Percentiles rank a stretch among this genome's conserved stretches.
Evolutionary conservation across 2,329 filamentous ascomycete genomes (phyloP).

Genomic region (Saccharata proteae): DNA sequence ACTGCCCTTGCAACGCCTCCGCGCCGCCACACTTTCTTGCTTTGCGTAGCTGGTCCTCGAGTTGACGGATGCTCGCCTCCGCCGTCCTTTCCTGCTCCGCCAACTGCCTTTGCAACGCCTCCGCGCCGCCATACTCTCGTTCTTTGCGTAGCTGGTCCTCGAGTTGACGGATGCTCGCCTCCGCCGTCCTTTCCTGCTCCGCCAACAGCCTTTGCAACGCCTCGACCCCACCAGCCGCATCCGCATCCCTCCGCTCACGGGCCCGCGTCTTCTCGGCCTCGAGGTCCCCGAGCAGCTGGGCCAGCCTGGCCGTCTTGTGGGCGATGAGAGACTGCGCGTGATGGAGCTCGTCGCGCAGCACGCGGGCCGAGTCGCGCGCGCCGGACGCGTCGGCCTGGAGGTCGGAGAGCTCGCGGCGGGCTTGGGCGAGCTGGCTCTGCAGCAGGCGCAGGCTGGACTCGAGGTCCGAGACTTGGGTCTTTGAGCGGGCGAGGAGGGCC

Average conservation of each 20-base stretch:
- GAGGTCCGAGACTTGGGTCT: conserved; percentile 2
- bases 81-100: too few relatives aligned
- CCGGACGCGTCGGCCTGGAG: not conserved
- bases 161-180: too few relatives aligned
- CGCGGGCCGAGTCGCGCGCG: conserved; percentile 2
- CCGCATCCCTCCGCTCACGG: conserved; percentile 1
- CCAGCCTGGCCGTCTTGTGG: not conserved
- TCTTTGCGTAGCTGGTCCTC: too few relatives aligned
- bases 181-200: too few relatives aligned
- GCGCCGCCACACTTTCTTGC: too few relatives aligned
- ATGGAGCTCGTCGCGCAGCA: conserved; percentile 3
- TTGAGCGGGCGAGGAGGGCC: conserved; percentile 4
- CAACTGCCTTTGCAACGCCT: too few relatives aligned
- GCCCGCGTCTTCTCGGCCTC: not conserved
- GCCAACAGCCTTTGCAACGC: too few relatives aligned
- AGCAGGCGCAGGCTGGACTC: conserved; percentile 5
- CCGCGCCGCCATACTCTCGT: too few relatives aligned
- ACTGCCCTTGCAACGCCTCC: too few relatives aligned
- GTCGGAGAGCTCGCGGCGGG: not conserved
- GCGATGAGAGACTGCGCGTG: not conserved
- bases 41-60: too few relatives aligned
- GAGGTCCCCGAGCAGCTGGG: not conserved
- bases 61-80: too few relatives aligned
- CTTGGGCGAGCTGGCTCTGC: conserved; percentile 2
- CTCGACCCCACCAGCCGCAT: too few relatives aligned